Base-by-base conservation (phyloP, 2,329 filamentous ascomycete genomes). In the Aureobasidium namibiae region DNA sequence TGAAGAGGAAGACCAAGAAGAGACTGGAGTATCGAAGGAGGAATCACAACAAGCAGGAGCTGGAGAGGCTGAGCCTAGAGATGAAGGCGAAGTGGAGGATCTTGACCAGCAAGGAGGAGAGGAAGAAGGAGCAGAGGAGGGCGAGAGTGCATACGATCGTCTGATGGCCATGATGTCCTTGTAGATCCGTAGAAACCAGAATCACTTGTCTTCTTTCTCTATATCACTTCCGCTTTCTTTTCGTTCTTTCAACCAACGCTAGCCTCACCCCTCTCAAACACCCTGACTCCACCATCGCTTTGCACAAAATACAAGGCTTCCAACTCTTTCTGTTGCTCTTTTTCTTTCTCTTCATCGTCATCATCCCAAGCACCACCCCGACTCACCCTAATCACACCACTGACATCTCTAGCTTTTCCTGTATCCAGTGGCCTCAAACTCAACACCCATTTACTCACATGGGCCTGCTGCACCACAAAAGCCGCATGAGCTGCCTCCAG, bases 331-430 rank as follows among this genome's bases (percentile, higher is more conserved):
- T 61, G 64, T n/a, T 72, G 68, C n/a, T 83, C 82, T 34, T 78
- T 76, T 45, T 63, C 72, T 63, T 64, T 67, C 31, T 69, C 69
- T 13, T 71, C 68, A 18, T 62, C 65, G 31, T 60, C 60, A 16
- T 65, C 68, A 42, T 69, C 75, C 64, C 67, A 70, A 39, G 68
- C 73, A 16, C 75, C 76, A 3, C 85, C 85, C 45, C 80, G 78
- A 18, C 88, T 92, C 52, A 94, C 79, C 64, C 91, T 82, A 63
- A 96, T 68, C 44, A 96, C 90, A 2, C 92, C 92, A 73, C 89
- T 95, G 33, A 97, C 89, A 73, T 96, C 92, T 69, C 82, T 86
- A 63, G 92, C 92, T n/a, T 86, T 85, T 0, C 92, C 92, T 0
- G 91, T 95, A 68, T 95, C 91, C 62, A 97, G 73, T 67, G 86